Percentiles rank a stretch among this genome's conserved stretches.
Conservation (phyloP, 1,284 basidiomycete species). For the Ganoderma meredithae region DNA sequence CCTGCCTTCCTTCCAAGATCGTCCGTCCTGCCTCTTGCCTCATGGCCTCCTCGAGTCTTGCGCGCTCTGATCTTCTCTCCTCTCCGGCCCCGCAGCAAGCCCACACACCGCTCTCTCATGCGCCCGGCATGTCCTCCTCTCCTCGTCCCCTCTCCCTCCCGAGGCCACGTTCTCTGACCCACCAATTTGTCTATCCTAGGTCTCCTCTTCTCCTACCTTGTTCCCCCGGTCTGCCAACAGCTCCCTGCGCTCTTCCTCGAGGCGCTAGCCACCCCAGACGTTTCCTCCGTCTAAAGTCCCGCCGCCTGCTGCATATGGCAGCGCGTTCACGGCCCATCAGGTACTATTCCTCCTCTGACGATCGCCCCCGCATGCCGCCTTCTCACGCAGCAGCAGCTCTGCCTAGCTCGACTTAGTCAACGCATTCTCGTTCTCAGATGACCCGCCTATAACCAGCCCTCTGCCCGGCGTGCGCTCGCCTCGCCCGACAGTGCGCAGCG, state of each 20-base stretch:
- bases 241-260: constrained; percentile 9
- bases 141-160: neutral
- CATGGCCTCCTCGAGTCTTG: constrained; percentile 19
- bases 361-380: constrained; percentile 20
- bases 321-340: constrained; percentile 24
- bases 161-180: constrained; percentile 7
- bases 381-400: constrained; percentile 17
- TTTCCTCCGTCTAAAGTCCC: constrained; percentile 27
- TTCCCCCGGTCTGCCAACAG: constrained; percentile 14
- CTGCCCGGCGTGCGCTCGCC: constrained; percentile 16
- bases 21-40: constrained; percentile 18
- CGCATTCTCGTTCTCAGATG: constrained; percentile 29
- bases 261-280: constrained; percentile 11
- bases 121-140: constrained; percentile 16
- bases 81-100: constrained; percentile 24
- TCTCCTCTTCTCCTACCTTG: constrained; percentile 12
- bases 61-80: constrained; percentile 12
- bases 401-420: neutral
- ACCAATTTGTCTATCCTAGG: constrained; percentile 18
- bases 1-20: constrained; percentile 16
- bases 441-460: constrained; percentile 18
- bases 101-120: constrained; percentile 15
- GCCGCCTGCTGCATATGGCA: constrained; percentile 23
- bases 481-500: constrained; percentile 20
- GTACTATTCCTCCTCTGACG: constrained; percentile 23